Evolutionary conservation across 495 filamentous ascomycete species (phyloP).

Genomic region (Xylaria intraflava): DNA sequence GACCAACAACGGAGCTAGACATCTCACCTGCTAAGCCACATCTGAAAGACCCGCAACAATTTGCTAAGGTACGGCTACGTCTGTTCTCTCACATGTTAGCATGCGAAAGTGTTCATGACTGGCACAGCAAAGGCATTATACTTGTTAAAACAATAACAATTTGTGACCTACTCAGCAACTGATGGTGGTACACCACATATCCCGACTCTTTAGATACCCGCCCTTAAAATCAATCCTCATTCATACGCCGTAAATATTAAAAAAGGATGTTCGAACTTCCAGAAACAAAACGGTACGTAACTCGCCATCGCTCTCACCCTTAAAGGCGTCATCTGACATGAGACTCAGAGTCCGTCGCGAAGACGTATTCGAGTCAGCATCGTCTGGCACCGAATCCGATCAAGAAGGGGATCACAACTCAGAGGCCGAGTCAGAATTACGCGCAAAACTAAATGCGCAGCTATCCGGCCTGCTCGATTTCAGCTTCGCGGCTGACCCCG

Average conservation of each 20-base stretch:
- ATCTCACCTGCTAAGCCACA: too few species aligned
- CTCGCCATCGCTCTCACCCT: background rate
- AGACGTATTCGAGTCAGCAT: slow-evolving; percentile 39
- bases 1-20: too few species aligned
- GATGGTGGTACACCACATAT: background rate
- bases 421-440: slow-evolving; percentile 22
- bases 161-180: background rate
- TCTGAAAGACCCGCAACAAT: too few species aligned
- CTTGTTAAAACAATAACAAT: too few species aligned
- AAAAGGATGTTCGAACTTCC: slow-evolving; percentile 46
- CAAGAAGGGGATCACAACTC: slow-evolving; percentile 13
- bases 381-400: slow-evolving; percentile 5
- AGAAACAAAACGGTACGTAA: slow-evolving; percentile 45
- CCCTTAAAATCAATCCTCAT: background rate
- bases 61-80: too few species aligned
- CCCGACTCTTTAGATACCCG: background rate
- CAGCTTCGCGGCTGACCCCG: slow-evolving; percentile 6
- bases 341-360: slow-evolving; percentile 43
- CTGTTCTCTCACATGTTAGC: too few species aligned
- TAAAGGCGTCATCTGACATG: slow-evolving; percentile 11
- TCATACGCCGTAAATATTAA: background rate
- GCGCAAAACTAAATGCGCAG: slow-evolving; percentile 35
- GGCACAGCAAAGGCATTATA: too few species aligned
- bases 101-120: too few species aligned
- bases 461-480: slow-evolving; percentile 36